Base-by-base conservation (phyloP, 2,329 filamentous ascomycete species). In the Apiospora hydei region DNA sequence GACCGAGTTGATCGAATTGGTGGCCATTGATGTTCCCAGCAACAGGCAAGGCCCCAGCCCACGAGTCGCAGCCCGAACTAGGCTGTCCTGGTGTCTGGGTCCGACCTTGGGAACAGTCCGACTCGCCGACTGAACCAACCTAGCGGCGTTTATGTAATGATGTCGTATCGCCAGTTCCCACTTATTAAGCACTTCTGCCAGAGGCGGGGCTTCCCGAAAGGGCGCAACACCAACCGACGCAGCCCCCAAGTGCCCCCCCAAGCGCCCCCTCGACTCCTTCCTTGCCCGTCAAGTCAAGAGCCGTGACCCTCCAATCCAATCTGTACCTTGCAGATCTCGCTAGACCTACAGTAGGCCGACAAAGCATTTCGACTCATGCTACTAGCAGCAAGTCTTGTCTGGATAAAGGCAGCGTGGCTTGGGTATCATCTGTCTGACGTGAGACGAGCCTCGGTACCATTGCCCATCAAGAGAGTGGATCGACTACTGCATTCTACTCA, bases 181-280 rank as follows among this genome's bases (percentile, higher is more conserved):
- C 57, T 64, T 64, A 64, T 64, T 64, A 64, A 64, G 57, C 57
- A 64, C 57, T 64, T 64, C 57, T 64, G 57, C 57, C 57, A 64
- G 30, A 24, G 57, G 57, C 57, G 57, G 57, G 57, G 57, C 57
- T 64, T 64, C 57, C 57, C 57, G 57, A 64, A 38, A 64, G 18
- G 57, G 57, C 10, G 30, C 53, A 57, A 57, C n/a, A 38, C 34
- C 34, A 38, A 38, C 34, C 5, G 34, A 38, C 34, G 34, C 34
- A 38, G 34, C 34, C 34, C 34, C n/a, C n/a, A n/a, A n/a, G n/a
- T n/a, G n/a, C n/a, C n/a, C n/a, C n/a, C 34, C 47, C 47, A 49
- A 46, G 44, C 2, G 14, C 46, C 44, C 46, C 46, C 18, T 57
- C 51, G 13, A 57, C 26, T 26, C 49, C n/a, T 24, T 51, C 49